Conservation (phyloP, 1,139 yeast genomes). For the Entelexis paramagnoliae region DNA sequence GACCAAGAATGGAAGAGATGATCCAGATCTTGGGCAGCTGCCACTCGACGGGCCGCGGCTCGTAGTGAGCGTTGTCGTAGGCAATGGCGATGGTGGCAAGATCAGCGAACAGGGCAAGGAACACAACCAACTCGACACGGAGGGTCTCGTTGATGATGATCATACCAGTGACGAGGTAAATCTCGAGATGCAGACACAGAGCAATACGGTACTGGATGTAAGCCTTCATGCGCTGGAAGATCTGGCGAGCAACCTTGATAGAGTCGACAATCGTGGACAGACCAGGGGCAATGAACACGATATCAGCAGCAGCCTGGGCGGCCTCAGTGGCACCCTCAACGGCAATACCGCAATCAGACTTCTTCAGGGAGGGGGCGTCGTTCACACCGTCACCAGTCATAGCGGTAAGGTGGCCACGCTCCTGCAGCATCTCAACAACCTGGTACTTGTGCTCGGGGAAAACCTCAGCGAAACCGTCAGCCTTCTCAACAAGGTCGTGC, state of each 20-base stretch:
- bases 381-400: conserved; percentile 80
- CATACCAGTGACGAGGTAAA: conserved; percentile 65
- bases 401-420: conserved; percentile 68
- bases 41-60: conserved; percentile 97
- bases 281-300: conserved; percentile 72
- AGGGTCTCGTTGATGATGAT: conserved; percentile 58
- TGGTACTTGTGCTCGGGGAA: conserved; percentile 76
- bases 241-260: conserved; percentile 65
- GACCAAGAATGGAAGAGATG: conserved; percentile 58
- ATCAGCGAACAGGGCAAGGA: conserved; percentile 68
- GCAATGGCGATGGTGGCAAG: conserved; percentile 71
- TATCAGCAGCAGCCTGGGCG: conserved; percentile 71
- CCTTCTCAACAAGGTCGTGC: conserved; percentile 65
- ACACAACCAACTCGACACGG: conserved; percentile 59
- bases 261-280: conserved; percentile 69
- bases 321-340: conserved; percentile 78
- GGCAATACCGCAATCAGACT: conserved; percentile 74
- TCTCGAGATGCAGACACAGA: conserved; percentile 60
- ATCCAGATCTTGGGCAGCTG: conserved; percentile 82
- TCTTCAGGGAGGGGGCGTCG: conserved; percentile 70
- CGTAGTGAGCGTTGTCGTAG: conserved; percentile 88
- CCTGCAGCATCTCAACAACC: conserved; percentile 66
- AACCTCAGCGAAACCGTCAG: conserved; percentile 74
- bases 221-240: conserved; percentile 75
- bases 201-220: conserved; percentile 75